A percentile compares a stretch with the other conserved stretches of the same genome.
phyloP scores from a whole-genome alignment of 1,284 basidiomycete species.

The Apiotrichum mycotoxinovorans region DNA sequence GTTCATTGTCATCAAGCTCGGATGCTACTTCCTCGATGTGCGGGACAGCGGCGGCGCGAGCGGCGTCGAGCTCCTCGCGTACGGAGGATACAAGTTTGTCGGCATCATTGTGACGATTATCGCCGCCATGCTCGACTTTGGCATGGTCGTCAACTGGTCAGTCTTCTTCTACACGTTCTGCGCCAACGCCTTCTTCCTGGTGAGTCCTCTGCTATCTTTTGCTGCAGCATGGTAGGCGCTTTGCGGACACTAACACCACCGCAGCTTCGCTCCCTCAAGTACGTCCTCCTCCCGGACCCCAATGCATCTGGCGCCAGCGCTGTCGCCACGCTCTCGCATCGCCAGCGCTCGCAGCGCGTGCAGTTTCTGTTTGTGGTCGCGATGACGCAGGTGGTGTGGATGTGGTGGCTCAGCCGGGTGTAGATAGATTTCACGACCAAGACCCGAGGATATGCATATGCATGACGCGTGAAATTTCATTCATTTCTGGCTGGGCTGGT shows the following conservation, averaged over 20 bases:
- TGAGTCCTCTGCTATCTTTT: constrained; percentile 51
- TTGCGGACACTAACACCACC: neutral
- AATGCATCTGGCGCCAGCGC: constrained; percentile 29
- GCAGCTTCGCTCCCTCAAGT: constrained; percentile 76
- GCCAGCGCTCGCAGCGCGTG: constrained; percentile 74
- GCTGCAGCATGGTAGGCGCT: too few species aligned
- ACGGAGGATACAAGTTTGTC: constrained; percentile 97
- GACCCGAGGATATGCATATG: neutral
- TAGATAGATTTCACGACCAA: constrained; percentile 28
- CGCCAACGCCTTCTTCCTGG: constrained; percentile 91
- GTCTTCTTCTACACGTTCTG: constrained; percentile 80
- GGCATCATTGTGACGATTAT: constrained; percentile 56
- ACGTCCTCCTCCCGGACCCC: constrained; percentile 78
- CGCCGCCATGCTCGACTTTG: constrained; percentile 51
- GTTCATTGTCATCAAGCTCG: constrained; percentile 81
- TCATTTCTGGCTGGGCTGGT: too few species aligned
- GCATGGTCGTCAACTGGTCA: constrained; percentile 63
- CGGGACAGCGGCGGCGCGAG: constrained; percentile 64
- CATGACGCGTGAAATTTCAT: neutral
- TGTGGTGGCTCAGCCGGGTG: constrained; percentile 68
- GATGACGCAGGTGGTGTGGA: constrained; percentile 74
- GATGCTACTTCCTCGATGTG: constrained; percentile 86
- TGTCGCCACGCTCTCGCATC: constrained; percentile 66
- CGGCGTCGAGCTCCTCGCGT: constrained; percentile 62
- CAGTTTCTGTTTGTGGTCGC: constrained; percentile 73